Conservation (phyloP, 441 rosid species). For the Kokia cookei region DNA sequence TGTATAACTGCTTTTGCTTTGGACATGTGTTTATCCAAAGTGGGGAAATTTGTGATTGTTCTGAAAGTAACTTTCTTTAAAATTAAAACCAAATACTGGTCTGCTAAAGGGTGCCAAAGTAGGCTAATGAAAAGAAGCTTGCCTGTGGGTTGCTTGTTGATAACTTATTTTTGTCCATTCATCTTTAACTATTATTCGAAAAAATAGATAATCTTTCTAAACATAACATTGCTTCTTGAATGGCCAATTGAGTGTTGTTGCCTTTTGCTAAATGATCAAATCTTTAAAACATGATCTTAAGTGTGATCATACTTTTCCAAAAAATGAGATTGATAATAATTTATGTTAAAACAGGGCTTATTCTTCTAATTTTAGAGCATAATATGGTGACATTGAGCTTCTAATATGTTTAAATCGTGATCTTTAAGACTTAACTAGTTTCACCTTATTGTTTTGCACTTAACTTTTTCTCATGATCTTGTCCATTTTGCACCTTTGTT, state of each 20-base stretch:
- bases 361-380: background rate
- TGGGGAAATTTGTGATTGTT: background rate
- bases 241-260: background rate
- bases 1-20: background rate
- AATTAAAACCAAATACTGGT: background rate
- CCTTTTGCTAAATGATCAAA: background rate
- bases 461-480: background rate
- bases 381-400: background rate
- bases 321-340: background rate
- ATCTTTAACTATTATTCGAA: background rate
- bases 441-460: background rate
- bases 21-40: background rate
- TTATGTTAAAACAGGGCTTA: background rate
- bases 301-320: background rate
- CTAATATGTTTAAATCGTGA: background rate
- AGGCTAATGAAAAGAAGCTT: background rate
- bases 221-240: background rate
- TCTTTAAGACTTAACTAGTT: background rate
- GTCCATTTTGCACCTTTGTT: background rate
- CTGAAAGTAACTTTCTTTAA: background rate
- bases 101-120: background rate
- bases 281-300: background rate
- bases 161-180: background rate
- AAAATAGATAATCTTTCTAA: background rate
- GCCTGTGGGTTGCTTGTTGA: background rate